Evolutionary conservation across 2,329 filamentous ascomycete genomes (phyloP).

Genomic region (Septoria linicola): DNA sequence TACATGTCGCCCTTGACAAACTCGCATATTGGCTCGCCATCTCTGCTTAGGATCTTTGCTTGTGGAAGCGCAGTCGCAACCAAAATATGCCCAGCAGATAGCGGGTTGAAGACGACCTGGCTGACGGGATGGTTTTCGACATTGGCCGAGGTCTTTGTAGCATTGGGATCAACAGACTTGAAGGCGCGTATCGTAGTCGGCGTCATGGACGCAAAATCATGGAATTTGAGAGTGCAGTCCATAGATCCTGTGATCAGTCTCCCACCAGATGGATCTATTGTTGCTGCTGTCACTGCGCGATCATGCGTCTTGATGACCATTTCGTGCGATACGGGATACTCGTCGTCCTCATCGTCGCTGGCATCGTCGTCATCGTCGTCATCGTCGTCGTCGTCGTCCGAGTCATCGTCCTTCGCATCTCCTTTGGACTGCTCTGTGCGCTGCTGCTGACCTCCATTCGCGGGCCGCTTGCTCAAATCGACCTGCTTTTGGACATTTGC

Average conservation of each 20-base stretch:
- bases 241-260: constrained; percentile 86
- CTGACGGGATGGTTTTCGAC: constrained; percentile 87
- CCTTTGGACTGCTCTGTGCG: constrained; percentile 7
- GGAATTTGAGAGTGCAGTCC: constrained; percentile 87
- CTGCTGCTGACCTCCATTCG: constrained; percentile 29
- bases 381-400: constrained; percentile 48
- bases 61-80: constrained; percentile 88
- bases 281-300: constrained; percentile 77
- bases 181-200: constrained; percentile 92
- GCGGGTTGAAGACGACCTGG: constrained; percentile 80
- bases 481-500: constrained; percentile 78
- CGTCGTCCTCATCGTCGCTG: constrained; percentile 72
- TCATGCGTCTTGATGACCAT: constrained; percentile 91
- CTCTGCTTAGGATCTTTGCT: constrained; percentile 82
- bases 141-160: constrained; percentile 67
- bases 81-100: constrained; percentile 75
- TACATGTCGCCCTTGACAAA: constrained; percentile 99
- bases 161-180: constrained; percentile 83
- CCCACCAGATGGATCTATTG: constrained; percentile 80
- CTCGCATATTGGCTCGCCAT: constrained; percentile 81
- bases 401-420: constrained; percentile 40
- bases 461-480: constrained; percentile 66
- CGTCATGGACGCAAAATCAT: constrained; percentile 95
- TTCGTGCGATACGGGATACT: constrained; percentile 90
- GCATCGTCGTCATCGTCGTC: constrained; percentile 60